Evolutionary conservation across 2,329 filamentous ascomycete genomes (phyloP).

Genomic region (Penicillium sp.): DNA sequence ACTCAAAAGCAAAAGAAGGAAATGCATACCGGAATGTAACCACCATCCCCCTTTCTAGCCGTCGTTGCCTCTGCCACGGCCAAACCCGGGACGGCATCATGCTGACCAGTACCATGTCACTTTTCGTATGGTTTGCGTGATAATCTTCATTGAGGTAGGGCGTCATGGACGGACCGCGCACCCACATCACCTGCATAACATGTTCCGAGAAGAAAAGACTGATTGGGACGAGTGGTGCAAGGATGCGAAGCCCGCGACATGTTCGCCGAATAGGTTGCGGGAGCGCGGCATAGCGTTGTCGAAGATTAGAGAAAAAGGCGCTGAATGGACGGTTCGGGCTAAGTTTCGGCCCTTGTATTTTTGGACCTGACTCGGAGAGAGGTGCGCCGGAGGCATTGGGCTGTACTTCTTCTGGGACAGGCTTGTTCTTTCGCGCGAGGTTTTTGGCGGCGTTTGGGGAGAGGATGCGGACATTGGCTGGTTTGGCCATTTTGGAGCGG

Average conservation of each 20-base stretch:
- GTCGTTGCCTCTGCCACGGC: conserved; percentile 52
- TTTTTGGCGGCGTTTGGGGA: conserved; percentile 23
- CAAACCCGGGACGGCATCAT: conserved; percentile 58
- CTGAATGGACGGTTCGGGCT: conserved; percentile 16
- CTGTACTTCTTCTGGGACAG: neutral
- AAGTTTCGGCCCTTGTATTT: conserved; percentile 11
- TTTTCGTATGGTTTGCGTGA: conserved; percentile 44
- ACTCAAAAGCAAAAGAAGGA: neutral
- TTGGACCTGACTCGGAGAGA: conserved; percentile 3
- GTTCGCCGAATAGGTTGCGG: conserved; percentile 32
- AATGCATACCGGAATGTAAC: conserved; percentile 61
- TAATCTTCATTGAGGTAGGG: conserved; percentile 74
- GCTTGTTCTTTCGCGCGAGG: conserved; percentile 2
- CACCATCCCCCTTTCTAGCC: conserved; percentile 72
- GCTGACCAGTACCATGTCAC: conserved; percentile 49
- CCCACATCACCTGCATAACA: conserved; percentile 46
- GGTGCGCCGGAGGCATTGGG: neutral
- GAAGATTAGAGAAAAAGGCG: conserved; percentile 30
- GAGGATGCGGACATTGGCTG: conserved; percentile 24
- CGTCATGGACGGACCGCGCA: conserved; percentile 68
- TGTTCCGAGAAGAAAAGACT: conserved; percentile 46
- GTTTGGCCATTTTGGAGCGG: conserved; percentile 6
- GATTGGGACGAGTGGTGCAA: conserved; percentile 43
- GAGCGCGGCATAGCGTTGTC: conserved; percentile 32
- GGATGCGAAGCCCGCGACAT: conserved; percentile 31